Evolutionary conservation across 306 rosid species (phyloP).

Genomic region (Quercus dentata): DNA sequence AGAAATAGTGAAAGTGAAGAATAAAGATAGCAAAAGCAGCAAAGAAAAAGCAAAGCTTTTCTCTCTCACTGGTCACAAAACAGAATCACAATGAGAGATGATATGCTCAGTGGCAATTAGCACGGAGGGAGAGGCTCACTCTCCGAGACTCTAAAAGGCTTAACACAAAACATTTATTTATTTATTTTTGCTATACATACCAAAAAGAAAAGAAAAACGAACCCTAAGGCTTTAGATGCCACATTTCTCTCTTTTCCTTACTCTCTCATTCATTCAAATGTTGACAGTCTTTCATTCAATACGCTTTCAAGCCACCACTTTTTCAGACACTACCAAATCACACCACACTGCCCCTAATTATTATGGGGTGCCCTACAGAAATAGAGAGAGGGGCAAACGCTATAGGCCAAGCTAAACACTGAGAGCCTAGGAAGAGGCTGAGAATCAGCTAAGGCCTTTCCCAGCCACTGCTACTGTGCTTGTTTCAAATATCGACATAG

Average conservation of each 20-base stretch:
- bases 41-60: conserved; percentile 26
- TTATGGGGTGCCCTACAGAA: conserved; percentile 29
- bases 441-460: conserved; percentile 29
- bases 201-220: conserved; percentile 9
- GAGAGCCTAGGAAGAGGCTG: conserved; percentile 39
- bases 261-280: conserved; percentile 33
- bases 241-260: conserved; percentile 8
- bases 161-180: background rate
- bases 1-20: conserved; percentile 42
- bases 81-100: conserved; percentile 33
- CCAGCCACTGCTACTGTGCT: conserved; percentile 31
- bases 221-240: conserved; percentile 39
- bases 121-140: conserved; percentile 45
- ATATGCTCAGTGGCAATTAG: conserved; percentile 35
- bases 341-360: conserved; percentile 56
- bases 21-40: conserved; percentile 35
- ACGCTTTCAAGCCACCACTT: conserved; percentile 68
- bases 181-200: conserved; percentile 5
- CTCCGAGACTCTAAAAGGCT: conserved; percentile 42
- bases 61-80: conserved; percentile 2
- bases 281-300: conserved; percentile 65
- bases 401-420: conserved; percentile 16
- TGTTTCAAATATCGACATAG: conserved; percentile 25
- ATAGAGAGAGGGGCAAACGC: background rate
- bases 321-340: conserved; percentile 73